Evolutionary conservation across 345 rosid species (phyloP).

Genomic region (Cochlearia excelsa): DNA sequence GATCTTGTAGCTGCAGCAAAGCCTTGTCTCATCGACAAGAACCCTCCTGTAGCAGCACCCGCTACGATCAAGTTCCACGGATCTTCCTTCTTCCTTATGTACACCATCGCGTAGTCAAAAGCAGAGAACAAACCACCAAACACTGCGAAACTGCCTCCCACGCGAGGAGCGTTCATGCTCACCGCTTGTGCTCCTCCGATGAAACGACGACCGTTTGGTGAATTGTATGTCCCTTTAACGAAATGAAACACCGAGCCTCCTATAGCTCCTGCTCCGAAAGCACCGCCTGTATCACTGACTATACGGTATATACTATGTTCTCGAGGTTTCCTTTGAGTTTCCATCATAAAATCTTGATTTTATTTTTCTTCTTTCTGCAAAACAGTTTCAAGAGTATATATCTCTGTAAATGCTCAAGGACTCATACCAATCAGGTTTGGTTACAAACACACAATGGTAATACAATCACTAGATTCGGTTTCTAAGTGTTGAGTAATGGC

Average conservation of each 20-base stretch:
- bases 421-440: too few relatives aligned
- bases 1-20: conserved; percentile 50
- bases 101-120: conserved; percentile 57
- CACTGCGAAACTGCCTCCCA: conserved; percentile 69
- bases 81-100: conserved; percentile 68
- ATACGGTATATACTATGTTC: conserved; percentile 54
- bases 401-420: too few relatives aligned
- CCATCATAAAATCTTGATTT: conserved; percentile 41
- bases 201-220: conserved; percentile 53
- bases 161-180: conserved; percentile 73
- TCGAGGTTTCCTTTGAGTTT: conserved; percentile 53
- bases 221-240: conserved; percentile 52
- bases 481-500: too few relatives aligned
- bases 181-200: conserved; percentile 65
- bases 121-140: conserved; percentile 64
- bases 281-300: conserved; percentile 51
- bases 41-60: conserved; percentile 74
- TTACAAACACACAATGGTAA: too few relatives aligned
- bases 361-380: too few relatives aligned
- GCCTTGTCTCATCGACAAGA: conserved; percentile 64
- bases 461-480: too few relatives aligned
- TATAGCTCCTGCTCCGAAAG: conserved; percentile 66
- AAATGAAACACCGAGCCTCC: conserved; percentile 72
- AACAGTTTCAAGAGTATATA: too few relatives aligned
- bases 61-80: conserved; percentile 73